These are phyloP conservation scores for Zygosaccharomyces pseudorouxii DNA, from an alignment of 805 yeast genomes.

Conservation along the genomic window DNA sequence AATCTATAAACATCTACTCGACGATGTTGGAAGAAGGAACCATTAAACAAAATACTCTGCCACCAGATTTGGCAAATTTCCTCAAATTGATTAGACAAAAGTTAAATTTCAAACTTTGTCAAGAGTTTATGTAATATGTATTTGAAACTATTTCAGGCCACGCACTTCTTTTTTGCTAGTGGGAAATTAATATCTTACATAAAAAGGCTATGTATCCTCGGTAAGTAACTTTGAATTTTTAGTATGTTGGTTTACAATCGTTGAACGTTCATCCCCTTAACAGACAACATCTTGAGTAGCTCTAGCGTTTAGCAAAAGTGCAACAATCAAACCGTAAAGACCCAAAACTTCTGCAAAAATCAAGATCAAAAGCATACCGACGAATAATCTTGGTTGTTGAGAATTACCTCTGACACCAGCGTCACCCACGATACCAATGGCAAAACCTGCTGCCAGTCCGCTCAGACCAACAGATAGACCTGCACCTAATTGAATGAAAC, in stretches of 20 bases:
- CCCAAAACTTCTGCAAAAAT: slow-evolving; percentile 99
- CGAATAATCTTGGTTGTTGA: slow-evolving; percentile 97
- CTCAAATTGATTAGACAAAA: slow-evolving; percentile 20
- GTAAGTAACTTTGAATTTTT: not conserved
- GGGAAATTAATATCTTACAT: slow-evolving; percentile 6
- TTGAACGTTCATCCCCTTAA: slow-evolving; percentile 37
- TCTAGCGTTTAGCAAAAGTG: slow-evolving; percentile 94
- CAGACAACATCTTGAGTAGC: slow-evolving; percentile 89
- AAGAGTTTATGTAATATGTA: slow-evolving; percentile 27
- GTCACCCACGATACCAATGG: slow-evolving; percentile 99
- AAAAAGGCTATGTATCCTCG: slow-evolving; percentile 2
- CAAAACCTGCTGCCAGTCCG: slow-evolving; percentile 97
- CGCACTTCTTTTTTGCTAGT: not conserved
- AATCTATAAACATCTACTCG: slow-evolving; percentile 18
- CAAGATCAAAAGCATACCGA: slow-evolving; percentile 96
- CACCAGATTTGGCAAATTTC: slow-evolving; percentile 17
- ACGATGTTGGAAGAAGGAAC: slow-evolving; percentile 12
- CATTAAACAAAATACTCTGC: slow-evolving; percentile 12
- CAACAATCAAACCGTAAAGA: slow-evolving; percentile 96
- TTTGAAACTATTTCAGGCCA: not conserved
- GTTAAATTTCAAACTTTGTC: slow-evolving; percentile 29
- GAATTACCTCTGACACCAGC: slow-evolving; percentile 99
- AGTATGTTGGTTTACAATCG: not conserved
- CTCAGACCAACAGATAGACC: slow-evolving; percentile 96
- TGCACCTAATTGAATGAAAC: slow-evolving; percentile 97